These are phyloP conservation scores for Eugenia klotzschiana DNA, from an alignment of 441 rosid genomes.

Conservation along the genomic window DNA sequence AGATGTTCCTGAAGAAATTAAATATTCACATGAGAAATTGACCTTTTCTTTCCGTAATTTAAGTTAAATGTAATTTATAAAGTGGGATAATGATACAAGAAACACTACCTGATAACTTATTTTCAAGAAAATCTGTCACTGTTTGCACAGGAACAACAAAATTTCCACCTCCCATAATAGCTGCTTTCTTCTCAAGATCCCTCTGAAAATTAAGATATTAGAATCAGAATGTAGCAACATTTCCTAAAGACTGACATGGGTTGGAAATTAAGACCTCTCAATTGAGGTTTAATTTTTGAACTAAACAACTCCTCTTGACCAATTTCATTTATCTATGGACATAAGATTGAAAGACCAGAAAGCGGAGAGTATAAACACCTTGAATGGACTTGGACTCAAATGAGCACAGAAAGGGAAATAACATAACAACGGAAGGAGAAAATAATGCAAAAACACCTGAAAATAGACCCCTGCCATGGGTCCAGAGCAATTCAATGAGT, in stretches of 20 bases:
- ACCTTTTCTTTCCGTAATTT: not conserved
- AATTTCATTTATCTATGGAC: not conserved
- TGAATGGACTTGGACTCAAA: not conserved
- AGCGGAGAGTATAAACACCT: not conserved
- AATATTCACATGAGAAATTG: not conserved
- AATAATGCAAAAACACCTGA: conserved; percentile 41
- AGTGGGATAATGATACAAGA: not conserved
- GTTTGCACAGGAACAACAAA: conserved; percentile 77
- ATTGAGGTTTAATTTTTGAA: not conserved
- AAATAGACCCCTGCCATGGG: conserved; percentile 86
- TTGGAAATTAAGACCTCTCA: not conserved
- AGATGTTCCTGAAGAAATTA: conserved; percentile 26
- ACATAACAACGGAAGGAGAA: not conserved
- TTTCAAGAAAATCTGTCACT: conserved; percentile 63
- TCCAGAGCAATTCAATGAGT: conserved; percentile 47
- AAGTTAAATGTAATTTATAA: not conserved
- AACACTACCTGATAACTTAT: conserved; percentile 49
- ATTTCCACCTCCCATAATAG: conserved; percentile 74
- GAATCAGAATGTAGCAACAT: not conserved
- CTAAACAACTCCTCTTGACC: not conserved
- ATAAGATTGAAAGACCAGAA: not conserved
- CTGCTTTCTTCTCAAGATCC: conserved; percentile 81
- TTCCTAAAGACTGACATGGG: not conserved
- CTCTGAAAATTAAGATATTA: conserved; percentile 29
- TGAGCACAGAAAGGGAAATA: not conserved